Conservation (phyloP, 2,329 filamentous ascomycete species). For the Pochonia chlamydosporia region DNA sequence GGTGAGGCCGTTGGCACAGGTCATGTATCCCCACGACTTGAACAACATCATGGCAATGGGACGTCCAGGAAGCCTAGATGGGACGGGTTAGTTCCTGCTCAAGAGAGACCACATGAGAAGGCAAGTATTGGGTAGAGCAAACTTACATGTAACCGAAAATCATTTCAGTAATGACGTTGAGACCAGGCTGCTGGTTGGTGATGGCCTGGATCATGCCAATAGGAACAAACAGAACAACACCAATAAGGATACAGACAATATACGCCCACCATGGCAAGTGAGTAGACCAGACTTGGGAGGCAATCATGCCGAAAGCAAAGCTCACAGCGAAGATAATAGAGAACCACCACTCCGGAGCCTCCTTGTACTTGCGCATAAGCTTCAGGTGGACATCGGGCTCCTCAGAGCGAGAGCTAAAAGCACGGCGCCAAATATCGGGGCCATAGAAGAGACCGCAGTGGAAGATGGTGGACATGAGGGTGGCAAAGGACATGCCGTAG, state of each 20-base stretch:
- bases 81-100: neutral
- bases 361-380: conserved; percentile 49
- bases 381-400: conserved; percentile 42
- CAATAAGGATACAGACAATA: conserved; percentile 31
- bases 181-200: conserved; percentile 38
- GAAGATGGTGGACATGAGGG: conserved; percentile 43
- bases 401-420: conserved; percentile 1
- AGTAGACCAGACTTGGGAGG: conserved; percentile 27
- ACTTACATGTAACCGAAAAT: conserved; percentile 37
- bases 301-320: conserved; percentile 36
- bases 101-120: neutral
- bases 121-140: too few species aligned
- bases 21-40: conserved; percentile 39
- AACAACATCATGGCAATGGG: conserved; percentile 44
- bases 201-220: conserved; percentile 38
- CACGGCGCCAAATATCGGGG: conserved; percentile 34
- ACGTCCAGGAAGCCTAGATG: conserved; percentile 28
- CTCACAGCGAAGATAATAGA: conserved; percentile 34
- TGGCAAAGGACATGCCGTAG: conserved; percentile 52
- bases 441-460: conserved; percentile 48
- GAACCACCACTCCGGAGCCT: conserved; percentile 54
- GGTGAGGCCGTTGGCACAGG: conserved; percentile 34
- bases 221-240: conserved; percentile 31
- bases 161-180: conserved; percentile 41
- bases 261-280: conserved; percentile 36